Conservation (phyloP, 768 basidiomycete genomes). For the Cystofilobasidium ferigula region DNA sequence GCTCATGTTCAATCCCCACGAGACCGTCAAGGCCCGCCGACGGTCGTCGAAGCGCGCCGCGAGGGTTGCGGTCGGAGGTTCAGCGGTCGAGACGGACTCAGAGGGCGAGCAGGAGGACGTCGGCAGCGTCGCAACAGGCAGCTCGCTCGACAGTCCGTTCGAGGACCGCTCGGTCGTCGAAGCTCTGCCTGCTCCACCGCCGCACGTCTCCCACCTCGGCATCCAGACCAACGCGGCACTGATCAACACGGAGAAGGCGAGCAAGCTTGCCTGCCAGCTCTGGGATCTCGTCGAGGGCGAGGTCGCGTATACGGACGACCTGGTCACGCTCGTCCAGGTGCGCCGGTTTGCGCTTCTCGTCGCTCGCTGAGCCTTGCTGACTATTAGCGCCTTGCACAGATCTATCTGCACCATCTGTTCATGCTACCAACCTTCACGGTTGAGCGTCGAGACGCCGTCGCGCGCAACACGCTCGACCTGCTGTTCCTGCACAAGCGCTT, state of each 20-base stretch:
- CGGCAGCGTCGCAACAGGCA: not conserved
- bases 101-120: not conserved
- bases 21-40: not conserved
- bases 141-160: not conserved
- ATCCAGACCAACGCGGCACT: not conserved
- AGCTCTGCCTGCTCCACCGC: too few species aligned
- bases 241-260: not conserved
- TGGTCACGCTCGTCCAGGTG: conserved; percentile 25
- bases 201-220: too few species aligned
- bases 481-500: conserved; percentile 31
- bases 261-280: conserved; percentile 17
- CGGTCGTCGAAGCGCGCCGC: not conserved
- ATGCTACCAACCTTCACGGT: conserved; percentile 28
- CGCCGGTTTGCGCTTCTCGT: not conserved
- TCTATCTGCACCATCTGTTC: conserved; percentile 31
- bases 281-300: conserved; percentile 26
- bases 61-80: not conserved
- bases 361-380: not conserved
- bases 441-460: conserved; percentile 25
- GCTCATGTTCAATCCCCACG: not conserved
- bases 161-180: not conserved
- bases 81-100: not conserved
- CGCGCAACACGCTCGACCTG: conserved; percentile 27
- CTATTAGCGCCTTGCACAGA: conserved; percentile 22
- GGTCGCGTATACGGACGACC: conserved; percentile 20